Evolutionary conservation across 768 basidiomycete genomes (phyloP), one percentile per base, ranked within the genome.

Genomic region (Amanita pseudoporphyria): DNA sequence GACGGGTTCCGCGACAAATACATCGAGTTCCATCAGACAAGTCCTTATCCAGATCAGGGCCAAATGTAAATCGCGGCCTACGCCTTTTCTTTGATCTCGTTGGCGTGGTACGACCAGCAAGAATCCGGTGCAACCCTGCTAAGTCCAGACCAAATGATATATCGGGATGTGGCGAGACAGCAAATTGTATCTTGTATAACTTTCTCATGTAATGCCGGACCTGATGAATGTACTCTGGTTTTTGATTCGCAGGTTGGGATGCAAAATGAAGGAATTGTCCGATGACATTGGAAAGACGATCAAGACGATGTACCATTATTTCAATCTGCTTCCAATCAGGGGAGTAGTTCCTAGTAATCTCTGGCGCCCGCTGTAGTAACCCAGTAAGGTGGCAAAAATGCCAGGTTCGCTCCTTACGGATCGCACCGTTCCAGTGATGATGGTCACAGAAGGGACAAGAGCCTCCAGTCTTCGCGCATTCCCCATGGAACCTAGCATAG

Each of bases 391-490:
- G 87, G 61, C 81, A 84, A 65, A 84, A 91, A 59, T 91, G 87
- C 78, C 81, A 92, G 56, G 73, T 84, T 42, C 89, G 81, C 54
- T 85, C 77, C 63, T 89, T 90, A 61, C 80, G 79, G 46, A 91
- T 82, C 3, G 84, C 77, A 16, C 88, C 88, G 56, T 91, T 88
- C 88, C 88, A 91, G 59, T 92, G 89, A 53, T 89, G 84, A 57
- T 89, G 87, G 55, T 92, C 88, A 56, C 88, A 92, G 70, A 92
- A 92, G 0, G 88, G 88, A 60, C 88, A 92, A 4, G 88, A 92
- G 31, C 88, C 89, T n/a, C 88, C 88, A 54, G 84, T 87, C 56
- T 82, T 82, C 9, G 87, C 88, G 57, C 88, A 91, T 43, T 81
- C 74, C 4, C 87, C 87, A 53, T 92, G 88, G 66, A 92, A 92